phyloP scores from a whole-genome alignment of 108 stramenopile genomes.

The Skeletonema menzelii region DNA sequence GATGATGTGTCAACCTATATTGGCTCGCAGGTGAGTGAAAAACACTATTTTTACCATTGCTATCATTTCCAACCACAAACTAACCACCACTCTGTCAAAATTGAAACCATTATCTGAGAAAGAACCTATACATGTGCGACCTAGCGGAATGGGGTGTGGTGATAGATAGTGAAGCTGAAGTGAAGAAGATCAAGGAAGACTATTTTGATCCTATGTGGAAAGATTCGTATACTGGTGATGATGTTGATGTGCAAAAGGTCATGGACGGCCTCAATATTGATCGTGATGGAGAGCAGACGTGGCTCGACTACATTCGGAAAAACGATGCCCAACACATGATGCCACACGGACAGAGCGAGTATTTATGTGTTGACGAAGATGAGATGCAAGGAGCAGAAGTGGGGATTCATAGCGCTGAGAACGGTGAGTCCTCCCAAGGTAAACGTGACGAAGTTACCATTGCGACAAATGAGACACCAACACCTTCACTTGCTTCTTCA shows the following conservation, averaged over 20 bases:
- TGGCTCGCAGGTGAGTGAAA: too few relatives aligned
- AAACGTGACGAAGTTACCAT: not conserved
- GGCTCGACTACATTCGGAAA: not conserved
- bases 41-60: too few relatives aligned
- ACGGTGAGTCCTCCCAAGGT: not conserved
- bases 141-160: constrained; percentile 55
- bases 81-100: too few relatives aligned
- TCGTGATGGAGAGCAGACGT: constrained; percentile 33
- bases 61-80: too few relatives aligned
- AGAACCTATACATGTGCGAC: constrained; percentile 55
- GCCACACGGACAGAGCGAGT: constrained; percentile 8
- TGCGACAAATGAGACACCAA: not conserved
- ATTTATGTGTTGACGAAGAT: not conserved
- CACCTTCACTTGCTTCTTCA: not conserved
- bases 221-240: constrained; percentile 55
- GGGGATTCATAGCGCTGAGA: not conserved
- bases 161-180: constrained; percentile 38
- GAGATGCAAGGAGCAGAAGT: not conserved
- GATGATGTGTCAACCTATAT: constrained; percentile 48
- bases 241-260: constrained; percentile 59
- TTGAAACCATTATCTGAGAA: too few relatives aligned
- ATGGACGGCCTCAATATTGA: constrained; percentile 70
- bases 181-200: constrained; percentile 37
- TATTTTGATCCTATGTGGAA: constrained; percentile 57
- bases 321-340: constrained; percentile 9